Percentiles rank a stretch among this genome's conserved stretches.
Evolutionary conservation across 805 yeast genomes (phyloP).

Genomic region (Blastobotrys chiropterorum): DNA sequence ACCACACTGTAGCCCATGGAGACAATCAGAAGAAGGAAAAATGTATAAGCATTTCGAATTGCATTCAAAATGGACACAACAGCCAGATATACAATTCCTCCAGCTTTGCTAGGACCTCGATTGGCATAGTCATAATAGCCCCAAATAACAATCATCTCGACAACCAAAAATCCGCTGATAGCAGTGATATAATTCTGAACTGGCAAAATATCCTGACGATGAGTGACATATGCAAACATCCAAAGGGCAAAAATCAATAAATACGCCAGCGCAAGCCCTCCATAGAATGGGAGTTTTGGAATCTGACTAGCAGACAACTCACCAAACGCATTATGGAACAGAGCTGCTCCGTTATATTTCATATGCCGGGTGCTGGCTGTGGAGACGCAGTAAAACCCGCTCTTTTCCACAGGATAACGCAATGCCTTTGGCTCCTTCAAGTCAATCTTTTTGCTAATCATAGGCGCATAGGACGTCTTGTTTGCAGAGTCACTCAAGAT

Average conservation of each 20-base stretch:
- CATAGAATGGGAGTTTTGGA: slow-evolving; percentile 86
- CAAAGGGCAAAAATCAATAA: slow-evolving; percentile 76
- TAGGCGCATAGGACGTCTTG: slow-evolving; percentile 43
- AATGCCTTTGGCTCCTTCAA: slow-evolving; percentile 55
- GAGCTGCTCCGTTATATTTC: slow-evolving; percentile 59
- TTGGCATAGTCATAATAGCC: slow-evolving; percentile 84
- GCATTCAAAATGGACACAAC: slow-evolving; percentile 76
- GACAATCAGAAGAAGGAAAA: slow-evolving; percentile 78
- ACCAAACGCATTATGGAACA: slow-evolving; percentile 90
- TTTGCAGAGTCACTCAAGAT: slow-evolving; percentile 43
- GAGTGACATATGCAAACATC: slow-evolving; percentile 77
- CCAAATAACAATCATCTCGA: slow-evolving; percentile 85
- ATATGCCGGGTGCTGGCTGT: slow-evolving; percentile 37
- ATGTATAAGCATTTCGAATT: slow-evolving; percentile 76
- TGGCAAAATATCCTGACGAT: slow-evolving; percentile 80
- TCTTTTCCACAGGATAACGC: slow-evolving; percentile 57
- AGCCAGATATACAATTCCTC: slow-evolving; percentile 67
- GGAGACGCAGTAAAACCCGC: slow-evolving; percentile 91
- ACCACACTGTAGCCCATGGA: slow-evolving; percentile 94
- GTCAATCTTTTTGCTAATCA: slow-evolving; percentile 51
- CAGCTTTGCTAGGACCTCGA: slow-evolving; percentile 43
- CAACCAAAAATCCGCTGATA: slow-evolving; percentile 72
- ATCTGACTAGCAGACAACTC: slow-evolving; percentile 82
- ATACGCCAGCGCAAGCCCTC: slow-evolving; percentile 75
- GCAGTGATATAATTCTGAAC: slow-evolving; percentile 87